Base-by-base conservation (phyloP, 257 asterid species). In the Solanum bulbocastanum region DNA sequence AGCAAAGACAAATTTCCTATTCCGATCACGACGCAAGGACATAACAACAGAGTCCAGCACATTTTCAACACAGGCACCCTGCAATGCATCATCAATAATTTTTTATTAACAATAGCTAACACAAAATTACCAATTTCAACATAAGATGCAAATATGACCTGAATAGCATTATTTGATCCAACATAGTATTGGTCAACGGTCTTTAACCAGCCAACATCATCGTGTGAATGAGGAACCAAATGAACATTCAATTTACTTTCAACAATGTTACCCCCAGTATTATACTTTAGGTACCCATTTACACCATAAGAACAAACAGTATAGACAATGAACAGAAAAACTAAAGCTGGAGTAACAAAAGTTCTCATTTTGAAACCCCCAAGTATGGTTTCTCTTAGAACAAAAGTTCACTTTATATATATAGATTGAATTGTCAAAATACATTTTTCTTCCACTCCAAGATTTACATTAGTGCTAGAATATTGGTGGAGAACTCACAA, bases 161-260 rank as follows among this genome's bases (percentile, higher is more conserved):
- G 98, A 90, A 96, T 96, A 52, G 88, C 79, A 90, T 93, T 96
- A 87, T 96, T 96, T 39, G 98, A 93, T 84, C 98, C 99, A 91
- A 93, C 95, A 83, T 94, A 96, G 94, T 96, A 96, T 93, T 96
- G 98, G 91, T 95, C 98, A 90, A 96, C 6, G 0, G 98, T 96
- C 93, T 96, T 96, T 76, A 96, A 94, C 99, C 99, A 96, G 30
- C 99, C 99, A 84, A 96, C 98, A 87, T 96, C 99, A 87, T 96
- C 98, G 52, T 96, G 99, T 10, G 98, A 89, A 88, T 96, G 99
- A 83, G 99, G 90, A 90, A 96, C 99, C 92, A 96, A 92, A 86
- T 96, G 98, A 76, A 96, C 98, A 89, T 96, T 96, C 95, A 96
- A 82, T 91, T 94, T 96, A 32, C 94, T 94, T 83, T 90, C 94